Base-by-base conservation (phyloP, 768 basidiomycete genomes). In the Boletus sp. region DNA sequence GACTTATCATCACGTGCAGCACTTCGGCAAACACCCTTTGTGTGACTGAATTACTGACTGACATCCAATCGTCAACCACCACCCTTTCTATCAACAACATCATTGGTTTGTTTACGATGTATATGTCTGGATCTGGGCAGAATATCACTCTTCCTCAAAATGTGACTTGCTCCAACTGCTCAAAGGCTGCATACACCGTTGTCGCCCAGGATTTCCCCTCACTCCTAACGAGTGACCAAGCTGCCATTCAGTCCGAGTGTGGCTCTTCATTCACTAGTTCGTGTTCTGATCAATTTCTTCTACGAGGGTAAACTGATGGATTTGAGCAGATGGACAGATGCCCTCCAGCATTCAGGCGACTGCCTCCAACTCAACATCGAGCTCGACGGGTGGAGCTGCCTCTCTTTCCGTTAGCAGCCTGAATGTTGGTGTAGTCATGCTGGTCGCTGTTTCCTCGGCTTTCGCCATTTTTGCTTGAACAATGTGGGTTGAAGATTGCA, bases 221-320 rank as follows among this genome's bases (percentile, higher is more conserved):
- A 15, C 29, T 79, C 5, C 55, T 73, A 12, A 54, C 73, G 9
- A 46, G 62, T 40, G 53, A 67, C 0, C 64, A 69, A n/a, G 53
- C 76, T 7, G 50, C 64, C 1, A 4, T 79, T 4, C 71, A 71
- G 56, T 49, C 58, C 17, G 24, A 57, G 7, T 86, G 85, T 59
- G 84, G 84, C 12, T 63, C 80, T 42, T 70, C 72, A 12, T 86
- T 85, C 70, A 79, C 74, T 46, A 73, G 84, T 86, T 66, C 56
- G 79, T 69, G 7, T 47, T 48, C n/a, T 11, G 10, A n/a, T 18
- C 18, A 0, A 15, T 17, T 18, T 39, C 8, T 40, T 24, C 2
- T 40, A 9, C 24, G 20, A 35, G 17, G 3, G 11, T 33, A 10
- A 8, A 40, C 54, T 65, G 30, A 66, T 15, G 7, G 12, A n/a